Evolutionary conservation across 2,329 filamentous ascomycete genomes (phyloP).

Genomic region (Uncinocarpus reesii): DNA sequence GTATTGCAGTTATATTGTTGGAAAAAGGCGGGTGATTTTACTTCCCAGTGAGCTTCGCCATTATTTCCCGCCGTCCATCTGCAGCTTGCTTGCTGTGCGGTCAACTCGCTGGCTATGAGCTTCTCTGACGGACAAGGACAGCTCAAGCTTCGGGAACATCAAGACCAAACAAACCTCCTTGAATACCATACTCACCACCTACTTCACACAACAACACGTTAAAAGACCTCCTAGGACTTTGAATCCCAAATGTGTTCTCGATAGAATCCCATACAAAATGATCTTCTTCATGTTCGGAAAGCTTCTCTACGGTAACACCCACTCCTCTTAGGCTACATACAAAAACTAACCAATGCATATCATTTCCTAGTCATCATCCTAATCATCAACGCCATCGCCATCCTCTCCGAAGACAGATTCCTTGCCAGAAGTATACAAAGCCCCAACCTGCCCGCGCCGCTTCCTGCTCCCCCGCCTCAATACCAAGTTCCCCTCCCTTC

Average conservation of each 20-base stretch:
- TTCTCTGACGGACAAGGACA: constrained; percentile 1
- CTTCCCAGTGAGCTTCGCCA: constrained; percentile 14
- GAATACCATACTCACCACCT: no score
- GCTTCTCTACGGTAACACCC: constrained; percentile 58
- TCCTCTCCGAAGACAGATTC: constrained; percentile 91
- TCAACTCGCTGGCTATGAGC: neutral
- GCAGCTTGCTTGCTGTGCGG: neutral
- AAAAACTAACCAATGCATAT: constrained; percentile 14
- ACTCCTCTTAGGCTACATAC: neutral
- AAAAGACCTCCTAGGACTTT: no score
- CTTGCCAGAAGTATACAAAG: constrained; percentile 58
- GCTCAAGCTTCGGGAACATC: no score
- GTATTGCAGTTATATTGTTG: neutral
- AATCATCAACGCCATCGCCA: constrained; percentile 83
- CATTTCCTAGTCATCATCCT: constrained; percentile 58
- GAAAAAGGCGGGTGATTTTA: neutral
- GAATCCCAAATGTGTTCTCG: neutral
- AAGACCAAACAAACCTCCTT: no score
- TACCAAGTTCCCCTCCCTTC: no score
- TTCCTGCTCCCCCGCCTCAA: neutral
- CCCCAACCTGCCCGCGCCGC: neutral
- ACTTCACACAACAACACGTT: no score
- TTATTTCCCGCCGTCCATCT: constrained; percentile 1
- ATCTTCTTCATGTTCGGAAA: constrained; percentile 60
- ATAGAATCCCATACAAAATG: constrained; percentile 41